Evolutionary conservation across 1,284 basidiomycete genomes (phyloP).

Genomic region (Melampsora abietis-canadensis): DNA sequence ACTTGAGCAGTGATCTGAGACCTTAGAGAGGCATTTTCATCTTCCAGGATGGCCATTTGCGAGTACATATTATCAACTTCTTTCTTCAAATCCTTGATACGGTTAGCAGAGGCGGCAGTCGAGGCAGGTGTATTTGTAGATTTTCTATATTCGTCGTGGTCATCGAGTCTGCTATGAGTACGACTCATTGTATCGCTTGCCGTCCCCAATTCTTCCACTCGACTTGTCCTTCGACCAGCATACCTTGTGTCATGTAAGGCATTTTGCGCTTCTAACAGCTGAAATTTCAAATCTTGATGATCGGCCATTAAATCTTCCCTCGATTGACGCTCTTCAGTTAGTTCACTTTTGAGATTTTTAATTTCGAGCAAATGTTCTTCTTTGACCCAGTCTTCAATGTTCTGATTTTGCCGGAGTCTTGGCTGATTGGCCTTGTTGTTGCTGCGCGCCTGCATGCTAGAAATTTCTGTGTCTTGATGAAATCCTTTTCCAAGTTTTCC

Average conservation of each 20-base stretch:
- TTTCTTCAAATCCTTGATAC: conserved; percentile 62
- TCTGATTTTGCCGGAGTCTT: conserved; percentile 35
- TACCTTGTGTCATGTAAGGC: conserved; percentile 60
- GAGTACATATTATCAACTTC: conserved; percentile 60
- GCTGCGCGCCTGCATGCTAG: neutral
- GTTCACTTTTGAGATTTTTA: conserved; percentile 59
- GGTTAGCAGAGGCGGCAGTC: conserved; percentile 59
- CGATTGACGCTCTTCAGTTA: conserved; percentile 68
- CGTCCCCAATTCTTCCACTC: conserved; percentile 63
- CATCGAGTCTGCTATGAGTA: conserved; percentile 66
- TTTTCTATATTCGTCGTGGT: conserved; percentile 51
- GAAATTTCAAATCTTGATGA: conserved; percentile 44
- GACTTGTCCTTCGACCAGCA: conserved; percentile 63
- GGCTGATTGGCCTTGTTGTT: conserved; percentile 19
- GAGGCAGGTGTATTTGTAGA: conserved; percentile 60
- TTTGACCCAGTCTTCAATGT: neutral
- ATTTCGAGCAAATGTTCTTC: conserved; percentile 47
- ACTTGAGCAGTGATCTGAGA: conserved; percentile 51
- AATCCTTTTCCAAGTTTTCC: conserved; percentile 38
- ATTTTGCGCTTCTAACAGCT: conserved; percentile 53
- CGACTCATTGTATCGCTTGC: conserved; percentile 57
- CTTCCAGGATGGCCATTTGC: conserved; percentile 59
- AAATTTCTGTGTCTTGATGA: conserved; percentile 14
- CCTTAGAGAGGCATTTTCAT: conserved; percentile 55
- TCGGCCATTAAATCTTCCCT: conserved; percentile 48